Base-by-base conservation (phyloP, 2,329 filamentous ascomycete genomes). In the Penicillium corylophilum region DNA sequence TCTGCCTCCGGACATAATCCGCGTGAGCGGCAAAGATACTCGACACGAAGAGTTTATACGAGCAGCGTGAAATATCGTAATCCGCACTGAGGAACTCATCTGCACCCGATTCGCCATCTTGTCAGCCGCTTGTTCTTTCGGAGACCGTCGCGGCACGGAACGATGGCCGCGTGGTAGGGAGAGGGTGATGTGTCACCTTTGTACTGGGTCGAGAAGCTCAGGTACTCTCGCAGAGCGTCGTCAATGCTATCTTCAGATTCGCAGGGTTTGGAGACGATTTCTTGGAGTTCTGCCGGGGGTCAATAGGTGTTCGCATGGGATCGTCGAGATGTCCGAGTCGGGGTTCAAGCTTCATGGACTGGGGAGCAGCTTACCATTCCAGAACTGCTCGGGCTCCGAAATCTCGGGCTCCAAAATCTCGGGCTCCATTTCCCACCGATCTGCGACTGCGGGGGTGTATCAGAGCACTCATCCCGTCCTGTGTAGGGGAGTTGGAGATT, bases 1-100 rank as follows among this genome's bases (percentile, higher is more conserved):
- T 90, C 75, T 97, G 94, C 40, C 84, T 88, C 57, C 93, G 89
- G 56, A 97, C 89, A 73, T 99, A 97, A 51, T 90, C 87, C 60
- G 84, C 82, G 70, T 96, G 87, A 13, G 79, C 73, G 23, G 75
- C 73, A 71, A 95, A 99, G 40, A 97, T 77, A 16, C 77, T 75
- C 68, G 91, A 91, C 46, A 86, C 79, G 51, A 95, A 78, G 33
- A 99, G 81, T 70, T 84, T 84, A 70, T 89, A 88, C 53, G 88
- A 87, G 76, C 92, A 97, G 63, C 80, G 83, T 22, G 86, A 85
- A 51, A 96, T 79, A 64, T 95, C 89, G 66, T 92, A 85, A 62
- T 95, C 89, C 61, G 84, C 86, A 51, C 83, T 79, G 56, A 90
- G 80, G 69, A 88, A 89, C 60, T 87, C 84, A 69, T 87, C 87